These are phyloP conservation scores for Cyphellophora attinorum DNA, from an alignment of 2,329 filamentous ascomycete genomes.

Conservation along the genomic window DNA sequence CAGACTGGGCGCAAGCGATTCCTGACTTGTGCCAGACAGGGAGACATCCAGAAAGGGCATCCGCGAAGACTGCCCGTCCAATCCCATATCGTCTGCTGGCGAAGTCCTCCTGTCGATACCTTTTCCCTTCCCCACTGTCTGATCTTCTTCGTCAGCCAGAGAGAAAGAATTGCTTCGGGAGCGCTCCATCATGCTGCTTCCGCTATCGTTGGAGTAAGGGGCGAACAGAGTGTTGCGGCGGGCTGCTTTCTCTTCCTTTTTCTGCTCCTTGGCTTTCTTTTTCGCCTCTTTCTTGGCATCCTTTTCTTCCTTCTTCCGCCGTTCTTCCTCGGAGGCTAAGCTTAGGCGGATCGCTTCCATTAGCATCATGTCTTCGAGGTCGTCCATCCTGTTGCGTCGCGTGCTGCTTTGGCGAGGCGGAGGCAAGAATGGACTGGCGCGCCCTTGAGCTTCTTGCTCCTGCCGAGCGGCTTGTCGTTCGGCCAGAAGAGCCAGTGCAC, in stretches of 20 bases:
- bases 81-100: slow-evolving; percentile 15
- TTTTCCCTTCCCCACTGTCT: slow-evolving; percentile 54
- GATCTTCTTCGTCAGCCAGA: slow-evolving; percentile 26
- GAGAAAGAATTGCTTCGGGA: slow-evolving; percentile 28
- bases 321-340: slow-evolving; percentile 84
- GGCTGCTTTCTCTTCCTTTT: slow-evolving; percentile 59
- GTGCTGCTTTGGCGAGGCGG: slow-evolving; percentile 41
- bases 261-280: slow-evolving; percentile 73
- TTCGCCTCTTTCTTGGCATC: slow-evolving; percentile 74
- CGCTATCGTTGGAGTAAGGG: slow-evolving; percentile 39
- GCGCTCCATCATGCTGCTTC: slow-evolving; percentile 26
- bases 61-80: slow-evolving; percentile 4
- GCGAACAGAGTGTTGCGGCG: slow-evolving; percentile 52
- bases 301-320: slow-evolving; percentile 77
- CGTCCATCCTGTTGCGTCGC: slow-evolving; percentile 61
- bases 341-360: slow-evolving; percentile 90
- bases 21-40: slow-evolving; percentile 16
- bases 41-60: slow-evolving; percentile 9
- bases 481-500: slow-evolving; percentile 37
- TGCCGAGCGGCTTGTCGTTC: slow-evolving; percentile 31
- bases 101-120: slow-evolving; percentile 47
- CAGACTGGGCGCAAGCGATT: slow-evolving; percentile 17
- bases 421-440: slow-evolving; percentile 22
- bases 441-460: slow-evolving; percentile 23
- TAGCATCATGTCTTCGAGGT: slow-evolving; percentile 97